These are phyloP conservation scores for Pythium insidiosum DNA, from an alignment of 352 stramenopile genomes.

Conservation along the genomic window DNA sequence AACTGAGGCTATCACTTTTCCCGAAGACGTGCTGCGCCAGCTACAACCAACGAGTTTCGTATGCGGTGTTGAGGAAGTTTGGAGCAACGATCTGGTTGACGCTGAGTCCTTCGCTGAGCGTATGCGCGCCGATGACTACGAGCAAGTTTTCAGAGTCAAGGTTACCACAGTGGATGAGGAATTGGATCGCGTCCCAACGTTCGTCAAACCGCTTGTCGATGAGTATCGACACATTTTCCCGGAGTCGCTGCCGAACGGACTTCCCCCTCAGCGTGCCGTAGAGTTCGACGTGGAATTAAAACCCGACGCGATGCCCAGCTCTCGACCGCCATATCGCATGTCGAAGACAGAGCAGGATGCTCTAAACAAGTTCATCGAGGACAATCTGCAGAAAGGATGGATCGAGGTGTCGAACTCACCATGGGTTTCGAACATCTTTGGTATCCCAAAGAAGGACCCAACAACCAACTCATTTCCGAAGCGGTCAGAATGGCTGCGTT, in stretches of 20 bases:
- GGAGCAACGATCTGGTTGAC: background rate
- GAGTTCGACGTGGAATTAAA: conserved; percentile 13
- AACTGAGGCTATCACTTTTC: conserved; percentile 5
- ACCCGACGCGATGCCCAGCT: conserved; percentile 6
- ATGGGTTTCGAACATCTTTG: conserved; percentile 19
- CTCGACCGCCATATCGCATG: conserved; percentile 6
- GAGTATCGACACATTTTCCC: conserved; percentile 6
- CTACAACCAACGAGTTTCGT: background rate
- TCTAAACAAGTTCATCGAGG: conserved; percentile 4
- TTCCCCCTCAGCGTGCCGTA: conserved; percentile 3
- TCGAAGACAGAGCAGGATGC: conserved; percentile 10
- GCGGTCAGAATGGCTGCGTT: conserved; percentile 7
- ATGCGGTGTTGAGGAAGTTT: background rate
- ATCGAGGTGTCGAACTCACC: conserved; percentile 7
- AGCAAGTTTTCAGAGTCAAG: conserved; percentile 5
- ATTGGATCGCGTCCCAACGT: background rate
- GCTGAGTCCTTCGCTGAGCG: background rate
- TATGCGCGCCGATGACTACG: too few species aligned
- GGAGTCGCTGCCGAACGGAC: conserved; percentile 2
- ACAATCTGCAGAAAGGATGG: conserved; percentile 7
- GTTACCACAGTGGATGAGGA: background rate
- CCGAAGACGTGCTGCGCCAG: background rate
- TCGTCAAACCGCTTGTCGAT: background rate
- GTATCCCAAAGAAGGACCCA: conserved; percentile 17
- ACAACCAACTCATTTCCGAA: conserved; percentile 5